Percentiles rank a stretch among this genome's conserved stretches.
Conservation (phyloP, 345 rosid species). For the Tarenaya hassleriana region DNA sequence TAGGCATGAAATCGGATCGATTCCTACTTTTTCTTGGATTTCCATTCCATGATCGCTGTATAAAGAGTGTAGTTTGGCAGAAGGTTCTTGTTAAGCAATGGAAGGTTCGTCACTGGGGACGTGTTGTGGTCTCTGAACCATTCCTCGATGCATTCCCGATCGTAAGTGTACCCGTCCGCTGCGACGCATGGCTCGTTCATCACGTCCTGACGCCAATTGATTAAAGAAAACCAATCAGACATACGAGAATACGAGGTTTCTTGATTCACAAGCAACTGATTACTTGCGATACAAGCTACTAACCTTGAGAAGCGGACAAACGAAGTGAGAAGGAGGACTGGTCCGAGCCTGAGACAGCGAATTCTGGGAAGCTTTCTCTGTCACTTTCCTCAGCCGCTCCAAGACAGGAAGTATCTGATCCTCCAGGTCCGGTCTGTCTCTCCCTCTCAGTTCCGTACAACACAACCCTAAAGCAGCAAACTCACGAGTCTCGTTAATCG, state of each 20-base stretch:
- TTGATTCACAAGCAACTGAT: conserved; percentile 1
- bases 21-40: conserved; percentile 34
- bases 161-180: conserved; percentile 80
- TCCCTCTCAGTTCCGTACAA: conserved; percentile 68
- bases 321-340: conserved; percentile 58
- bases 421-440: conserved; percentile 73
- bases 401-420: conserved; percentile 63
- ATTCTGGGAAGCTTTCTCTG: conserved; percentile 29
- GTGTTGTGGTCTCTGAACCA: conserved; percentile 57
- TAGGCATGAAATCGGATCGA: neutral
- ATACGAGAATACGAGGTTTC: neutral
- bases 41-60: conserved; percentile 73
- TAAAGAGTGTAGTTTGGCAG: conserved; percentile 67
- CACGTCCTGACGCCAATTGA: conserved; percentile 43
- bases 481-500: conserved; percentile 59
- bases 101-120: conserved; percentile 64
- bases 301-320: conserved; percentile 84
- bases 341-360: conserved; percentile 19
- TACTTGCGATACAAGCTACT: neutral
- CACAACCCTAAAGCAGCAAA: conserved; percentile 60
- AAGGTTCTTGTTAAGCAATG: conserved; percentile 52
- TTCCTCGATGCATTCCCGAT: conserved; percentile 54
- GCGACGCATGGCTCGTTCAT: conserved; percentile 88
- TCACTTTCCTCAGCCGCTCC: conserved; percentile 51
- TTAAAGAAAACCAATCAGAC: neutral